phyloP scores from a whole-genome alignment of 225 moss, liverwort and hornwort species.

The Pseudoscleropodium purum region DNA sequence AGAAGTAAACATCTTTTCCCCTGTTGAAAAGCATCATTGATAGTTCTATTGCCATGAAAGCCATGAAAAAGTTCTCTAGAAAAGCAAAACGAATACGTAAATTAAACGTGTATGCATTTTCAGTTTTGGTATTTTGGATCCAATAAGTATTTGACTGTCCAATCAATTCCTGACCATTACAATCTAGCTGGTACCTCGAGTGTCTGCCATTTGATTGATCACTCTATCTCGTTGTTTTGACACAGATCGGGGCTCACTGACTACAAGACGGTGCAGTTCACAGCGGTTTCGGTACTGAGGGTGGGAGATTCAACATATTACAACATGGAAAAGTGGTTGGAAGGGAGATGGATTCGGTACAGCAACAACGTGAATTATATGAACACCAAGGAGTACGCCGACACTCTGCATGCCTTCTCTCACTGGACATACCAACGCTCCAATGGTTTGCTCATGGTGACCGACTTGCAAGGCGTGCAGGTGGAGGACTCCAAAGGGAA shows the following conservation, averaged over 20 bases:
- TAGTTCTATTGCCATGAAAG: no score
- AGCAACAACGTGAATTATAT: not conserved
- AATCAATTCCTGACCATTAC: not conserved
- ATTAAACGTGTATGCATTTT: not conserved
- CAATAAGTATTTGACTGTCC: not conserved
- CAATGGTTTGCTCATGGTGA: not conserved
- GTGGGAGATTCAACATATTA: conserved; percentile 29
- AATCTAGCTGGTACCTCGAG: not conserved
- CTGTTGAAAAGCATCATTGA: not conserved
- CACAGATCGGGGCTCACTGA: not conserved
- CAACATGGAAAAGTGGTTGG: conserved; percentile 31
- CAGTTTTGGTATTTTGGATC: not conserved
- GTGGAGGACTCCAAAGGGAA: not conserved
- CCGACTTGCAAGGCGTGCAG: not conserved
- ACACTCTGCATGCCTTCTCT: not conserved
- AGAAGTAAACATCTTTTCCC: not conserved
- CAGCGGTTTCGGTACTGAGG: conserved; percentile 28
- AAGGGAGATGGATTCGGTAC: not conserved
- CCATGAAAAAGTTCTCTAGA: not conserved
- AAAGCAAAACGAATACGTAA: not conserved
- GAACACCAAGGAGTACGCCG: not conserved
- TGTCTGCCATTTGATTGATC: not conserved
- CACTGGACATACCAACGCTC: not conserved
- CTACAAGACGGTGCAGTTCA: conserved; percentile 54
- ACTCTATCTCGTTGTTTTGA: no score